Base-by-base conservation (phyloP, 2,329 filamentous ascomycete genomes). In the Talaromyces sp. region DNA sequence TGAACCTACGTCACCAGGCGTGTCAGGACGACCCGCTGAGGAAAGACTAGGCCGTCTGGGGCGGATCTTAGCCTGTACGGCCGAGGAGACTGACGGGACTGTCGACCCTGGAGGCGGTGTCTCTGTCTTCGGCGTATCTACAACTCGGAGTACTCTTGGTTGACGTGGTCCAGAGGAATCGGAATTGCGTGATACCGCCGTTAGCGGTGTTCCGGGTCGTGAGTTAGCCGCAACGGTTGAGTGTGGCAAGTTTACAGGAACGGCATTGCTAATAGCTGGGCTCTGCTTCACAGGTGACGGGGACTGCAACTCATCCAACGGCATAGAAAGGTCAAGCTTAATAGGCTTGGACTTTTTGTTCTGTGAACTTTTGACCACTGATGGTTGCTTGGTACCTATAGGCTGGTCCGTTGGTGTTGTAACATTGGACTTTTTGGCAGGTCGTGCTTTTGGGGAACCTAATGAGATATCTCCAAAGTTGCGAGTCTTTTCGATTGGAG, bases 1-100 rank as follows among this genome's bases (percentile, higher is more conserved):
- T 13, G 82, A 85, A 11, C 82, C 74, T 8, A 80, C 67, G 53
- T 85, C 82, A 56, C 79, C 84, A 11, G 84, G 83, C 1, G 84
- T 86, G 15, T 81, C 82, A 13, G 84, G 82, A n/a, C 76, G 72
- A 61, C 83, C 83, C 52, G 80, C 73, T 1, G 83, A 85, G 7
- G 82, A 80, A 11, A 85, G 70, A 60, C 73, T 77, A 36, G 70
- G 70, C 48, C 66, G 65, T 41, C 72, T 64, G 9, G 71, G 72
- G 28, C 70, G 66, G 40, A 50, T 65, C 66, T 70, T 74, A 31
- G 57, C 60, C 31, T 67, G 65, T 3, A 68, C 63, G 10, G 69
- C 56, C 35, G 73, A 69, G 4, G 69, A 66, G 1, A 69, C 60
- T 5, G 72, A 71, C n/a, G 70, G 67, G 22, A 66, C 66, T 17